These are phyloP conservation scores for Aspergillus indologenus DNA, from an alignment of 495 filamentous ascomycete species.

Conservation along the genomic window DNA sequence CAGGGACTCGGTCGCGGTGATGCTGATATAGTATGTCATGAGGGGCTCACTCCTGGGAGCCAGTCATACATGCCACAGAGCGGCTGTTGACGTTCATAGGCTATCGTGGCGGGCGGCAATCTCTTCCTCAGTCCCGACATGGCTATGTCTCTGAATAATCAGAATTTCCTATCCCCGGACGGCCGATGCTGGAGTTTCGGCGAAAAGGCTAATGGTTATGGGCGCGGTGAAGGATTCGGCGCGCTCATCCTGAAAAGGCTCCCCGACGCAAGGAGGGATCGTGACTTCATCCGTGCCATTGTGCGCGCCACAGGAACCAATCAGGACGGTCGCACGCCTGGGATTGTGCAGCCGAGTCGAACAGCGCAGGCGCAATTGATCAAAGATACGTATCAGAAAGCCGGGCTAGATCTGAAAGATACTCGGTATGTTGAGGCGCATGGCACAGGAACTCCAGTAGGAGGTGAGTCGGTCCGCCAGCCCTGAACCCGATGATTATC, in stretches of 20 bases:
- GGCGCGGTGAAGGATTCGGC: conserved; percentile 34
- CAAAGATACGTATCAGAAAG: conserved; percentile 20
- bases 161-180: conserved; percentile 17
- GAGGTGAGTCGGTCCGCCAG: no score
- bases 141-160: conserved; percentile 8
- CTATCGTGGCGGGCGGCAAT: conserved; percentile 33
- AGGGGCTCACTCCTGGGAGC: no score
- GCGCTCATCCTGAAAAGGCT: conserved; percentile 32
- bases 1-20: conserved; percentile 37
- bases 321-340: conserved; percentile 33
- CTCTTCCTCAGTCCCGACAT: conserved; percentile 25
- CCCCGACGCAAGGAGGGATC: conserved; percentile 22
- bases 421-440: conserved; percentile 31
- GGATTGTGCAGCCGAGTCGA: conserved; percentile 17
- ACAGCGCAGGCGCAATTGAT: conserved; percentile 29
- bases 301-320: conserved; percentile 45
- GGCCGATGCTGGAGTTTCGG: conserved; percentile 32
- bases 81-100: conserved; percentile 4
- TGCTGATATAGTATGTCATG: conserved; percentile 18
- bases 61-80: neutral
- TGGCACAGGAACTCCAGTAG: conserved; percentile 43
- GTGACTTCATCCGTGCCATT: conserved; percentile 33
- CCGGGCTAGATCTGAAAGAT: conserved; percentile 19
- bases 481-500: no score
- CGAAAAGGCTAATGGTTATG: conserved; percentile 29